phyloP scores from a whole-genome alignment of 306 rosid species.

The Prinsepia uniflora region DNA sequence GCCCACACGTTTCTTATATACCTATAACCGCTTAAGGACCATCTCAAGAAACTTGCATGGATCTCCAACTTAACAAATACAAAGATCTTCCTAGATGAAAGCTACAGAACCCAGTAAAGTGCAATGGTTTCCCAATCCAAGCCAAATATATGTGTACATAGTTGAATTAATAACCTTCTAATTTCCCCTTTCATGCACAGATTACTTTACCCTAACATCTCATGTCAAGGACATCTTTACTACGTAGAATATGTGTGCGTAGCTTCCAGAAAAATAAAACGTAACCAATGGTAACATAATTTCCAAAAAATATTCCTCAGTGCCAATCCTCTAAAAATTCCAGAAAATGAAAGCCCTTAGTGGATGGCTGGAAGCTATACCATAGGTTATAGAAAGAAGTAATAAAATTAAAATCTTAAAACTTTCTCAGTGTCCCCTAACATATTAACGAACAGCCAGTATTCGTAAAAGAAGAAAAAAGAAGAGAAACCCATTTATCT shows the following conservation, averaged over 20 bases:
- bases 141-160: background rate
- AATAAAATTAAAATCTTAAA: background rate
- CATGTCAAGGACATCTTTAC: background rate
- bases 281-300: too few relatives aligned
- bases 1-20: background rate
- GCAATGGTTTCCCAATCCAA: too few relatives aligned
- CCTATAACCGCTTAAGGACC: background rate
- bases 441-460: too few relatives aligned
- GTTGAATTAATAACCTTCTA: background rate
- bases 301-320: too few relatives aligned
- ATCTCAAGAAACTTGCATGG: background rate
- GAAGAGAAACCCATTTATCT: background rate
- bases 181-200: background rate
- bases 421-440: too few relatives aligned
- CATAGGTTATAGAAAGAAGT: background rate
- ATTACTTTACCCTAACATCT: background rate
- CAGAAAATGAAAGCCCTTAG: background rate
- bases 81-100: too few relatives aligned
- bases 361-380: background rate
- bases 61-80: background rate
- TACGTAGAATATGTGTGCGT: background rate
- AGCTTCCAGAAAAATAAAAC: background rate
- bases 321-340: background rate
- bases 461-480: too few relatives aligned
- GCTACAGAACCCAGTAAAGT: too few relatives aligned